Percentiles rank a stretch among this genome's conserved stretches.
phyloP scores from a whole-genome alignment of 2,329 filamentous ascomycete genomes.

The Ophiostoma montium region DNA sequence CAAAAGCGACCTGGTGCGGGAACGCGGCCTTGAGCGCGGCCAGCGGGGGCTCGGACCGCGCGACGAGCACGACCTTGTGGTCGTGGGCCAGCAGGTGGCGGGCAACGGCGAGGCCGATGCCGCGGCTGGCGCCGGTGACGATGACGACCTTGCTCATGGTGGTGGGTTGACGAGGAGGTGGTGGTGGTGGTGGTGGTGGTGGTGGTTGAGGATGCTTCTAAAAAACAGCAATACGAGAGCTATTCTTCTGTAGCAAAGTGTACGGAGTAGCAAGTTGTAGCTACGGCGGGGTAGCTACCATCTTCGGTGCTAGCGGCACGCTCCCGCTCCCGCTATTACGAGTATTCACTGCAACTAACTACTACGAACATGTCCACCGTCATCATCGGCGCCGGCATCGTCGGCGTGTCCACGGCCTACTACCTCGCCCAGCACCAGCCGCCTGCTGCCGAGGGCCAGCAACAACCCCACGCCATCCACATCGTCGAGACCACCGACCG shows the following conservation, averaged over 20 bases:
- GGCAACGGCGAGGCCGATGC: constrained; percentile 44
- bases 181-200: background rate
- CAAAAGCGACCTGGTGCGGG: constrained; percentile 37
- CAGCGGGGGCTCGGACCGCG: constrained; percentile 36
- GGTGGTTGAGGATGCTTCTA: background rate
- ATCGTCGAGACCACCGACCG: constrained; percentile 32
- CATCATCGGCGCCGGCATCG: constrained; percentile 56
- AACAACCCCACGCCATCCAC: constrained; percentile 23
- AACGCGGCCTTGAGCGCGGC: constrained; percentile 36
- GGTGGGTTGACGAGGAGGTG: background rate
- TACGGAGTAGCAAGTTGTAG: too few relatives aligned
- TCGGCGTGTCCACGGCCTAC: constrained; percentile 57
- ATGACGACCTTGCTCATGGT: constrained; percentile 43
- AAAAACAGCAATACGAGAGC: too few relatives aligned
- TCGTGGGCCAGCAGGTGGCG: constrained; percentile 34
- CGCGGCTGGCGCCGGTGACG: constrained; percentile 51
- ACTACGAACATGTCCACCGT: constrained; percentile 45
- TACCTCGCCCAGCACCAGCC: constrained; percentile 44
- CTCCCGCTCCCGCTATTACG: too few relatives aligned
- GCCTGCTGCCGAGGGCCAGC: constrained; percentile 14
- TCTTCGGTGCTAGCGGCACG: too few relatives aligned
- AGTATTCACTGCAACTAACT: too few relatives aligned
- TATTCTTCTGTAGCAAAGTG: too few relatives aligned
- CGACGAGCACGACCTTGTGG: constrained; percentile 46
- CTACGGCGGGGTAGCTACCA: background rate